Evolutionary conservation across 345 rosid genomes (phyloP).

Genomic region (Salix koriyanagi): DNA sequence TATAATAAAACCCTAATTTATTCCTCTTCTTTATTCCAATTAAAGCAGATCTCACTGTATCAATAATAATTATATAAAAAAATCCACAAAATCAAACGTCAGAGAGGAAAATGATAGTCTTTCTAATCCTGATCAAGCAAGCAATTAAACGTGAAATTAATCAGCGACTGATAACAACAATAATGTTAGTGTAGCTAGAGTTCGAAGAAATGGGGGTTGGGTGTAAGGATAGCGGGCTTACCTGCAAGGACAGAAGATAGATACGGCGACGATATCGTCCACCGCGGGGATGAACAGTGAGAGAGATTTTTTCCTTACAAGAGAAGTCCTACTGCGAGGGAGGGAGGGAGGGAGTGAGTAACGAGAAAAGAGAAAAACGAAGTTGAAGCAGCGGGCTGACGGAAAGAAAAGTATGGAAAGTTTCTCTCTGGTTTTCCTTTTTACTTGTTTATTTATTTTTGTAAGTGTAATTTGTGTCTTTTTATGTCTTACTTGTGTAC

Average conservation of each 20-base stretch:
- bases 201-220: not conserved
- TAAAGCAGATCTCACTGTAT: conserved; percentile 9
- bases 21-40: not conserved
- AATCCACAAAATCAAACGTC: not conserved
- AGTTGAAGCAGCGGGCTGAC: not conserved
- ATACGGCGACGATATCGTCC: conserved; percentile 9
- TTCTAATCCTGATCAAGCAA: conserved; percentile 11
- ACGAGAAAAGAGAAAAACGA: not conserved
- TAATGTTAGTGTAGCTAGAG: not conserved
- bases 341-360: not conserved
- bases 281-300: conserved; percentile 8
- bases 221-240: not conserved
- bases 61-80: not conserved
- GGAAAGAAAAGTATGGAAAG: not conserved
- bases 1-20: not conserved
- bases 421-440: not conserved
- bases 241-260: conserved; percentile 10
- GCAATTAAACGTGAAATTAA: not conserved
- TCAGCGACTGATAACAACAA: not conserved
- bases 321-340: conserved; percentile 15
- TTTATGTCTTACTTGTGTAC: not conserved
- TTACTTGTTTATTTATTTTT: not conserved
- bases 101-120: conserved; percentile 1
- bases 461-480: no score
- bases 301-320: not conserved